A percentile compares a stretch with the other conserved stretches of the same genome.
phyloP scores from a whole-genome alignment of 305 asterid genomes.

The Fraxinus albicans region DNA sequence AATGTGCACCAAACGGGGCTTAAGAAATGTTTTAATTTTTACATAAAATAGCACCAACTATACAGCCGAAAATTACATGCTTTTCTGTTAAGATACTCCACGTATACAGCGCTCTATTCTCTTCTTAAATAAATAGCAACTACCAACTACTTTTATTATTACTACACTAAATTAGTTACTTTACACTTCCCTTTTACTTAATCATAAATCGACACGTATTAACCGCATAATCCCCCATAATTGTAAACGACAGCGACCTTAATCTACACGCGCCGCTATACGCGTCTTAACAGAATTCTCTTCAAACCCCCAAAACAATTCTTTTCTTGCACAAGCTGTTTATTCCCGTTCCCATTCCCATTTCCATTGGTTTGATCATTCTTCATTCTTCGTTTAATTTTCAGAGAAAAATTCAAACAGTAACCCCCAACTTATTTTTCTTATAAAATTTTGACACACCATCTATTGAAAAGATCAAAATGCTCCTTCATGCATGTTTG shows the following conservation, averaged over 20 bases:
- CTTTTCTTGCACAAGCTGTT: conserved; percentile 27
- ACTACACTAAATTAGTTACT: background rate
- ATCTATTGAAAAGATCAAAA: background rate
- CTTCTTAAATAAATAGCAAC: conserved; percentile 14
- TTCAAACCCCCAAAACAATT: background rate
- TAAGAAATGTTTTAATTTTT: background rate
- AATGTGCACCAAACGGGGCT: no score
- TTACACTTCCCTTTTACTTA: background rate
- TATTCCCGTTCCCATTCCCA: background rate
- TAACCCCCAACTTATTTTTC: background rate
- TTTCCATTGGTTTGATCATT: background rate
- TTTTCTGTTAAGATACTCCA: no score
- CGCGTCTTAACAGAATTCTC: background rate
- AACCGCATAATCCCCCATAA: background rate
- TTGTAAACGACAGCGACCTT: background rate
- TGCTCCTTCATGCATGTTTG: background rate
- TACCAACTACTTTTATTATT: conserved; percentile 12
- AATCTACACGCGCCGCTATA: background rate
- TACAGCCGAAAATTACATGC: background rate
- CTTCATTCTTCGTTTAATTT: background rate
- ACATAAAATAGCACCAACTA: background rate
- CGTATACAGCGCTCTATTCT: no score
- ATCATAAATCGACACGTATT: no score
- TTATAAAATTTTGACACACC: background rate
- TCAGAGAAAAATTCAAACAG: background rate